phyloP scores from a whole-genome alignment of 768 basidiomycete species.

The Hypsizygus marmoreus region DNA sequence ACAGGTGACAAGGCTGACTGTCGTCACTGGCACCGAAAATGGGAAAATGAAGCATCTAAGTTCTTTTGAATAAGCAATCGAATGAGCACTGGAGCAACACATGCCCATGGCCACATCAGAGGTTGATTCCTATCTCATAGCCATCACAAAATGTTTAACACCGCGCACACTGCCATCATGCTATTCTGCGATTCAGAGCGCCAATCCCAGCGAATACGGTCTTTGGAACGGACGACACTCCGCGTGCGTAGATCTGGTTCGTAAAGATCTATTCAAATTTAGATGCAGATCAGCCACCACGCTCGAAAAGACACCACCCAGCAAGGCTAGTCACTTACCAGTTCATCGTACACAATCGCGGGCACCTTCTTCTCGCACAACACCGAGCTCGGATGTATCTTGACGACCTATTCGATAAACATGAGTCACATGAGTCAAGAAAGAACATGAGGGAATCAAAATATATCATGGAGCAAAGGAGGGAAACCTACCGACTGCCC shows the following conservation, averaged over 20 bases:
- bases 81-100: too few relatives aligned
- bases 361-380: constrained; percentile 80
- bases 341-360: constrained; percentile 90
- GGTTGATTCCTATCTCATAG: too few relatives aligned
- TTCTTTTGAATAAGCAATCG: too few relatives aligned
- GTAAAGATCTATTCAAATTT: constrained; percentile 81
- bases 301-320: not conserved
- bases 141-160: too few relatives aligned
- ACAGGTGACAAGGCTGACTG: too few relatives aligned
- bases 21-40: too few relatives aligned
- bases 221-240: constrained; percentile 82
- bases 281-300: constrained; percentile 1
- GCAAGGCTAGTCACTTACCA: constrained; percentile 57
- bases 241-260: constrained; percentile 84
- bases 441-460: constrained; percentile 1
- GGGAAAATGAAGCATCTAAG: too few relatives aligned
- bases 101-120: too few relatives aligned
- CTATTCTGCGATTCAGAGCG: constrained; percentile 33
- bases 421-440: not conserved
- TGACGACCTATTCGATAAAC: constrained; percentile 77
- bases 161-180: too few relatives aligned
- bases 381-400: constrained; percentile 89
- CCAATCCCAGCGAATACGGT: constrained; percentile 38
- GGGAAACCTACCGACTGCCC: constrained; percentile 58
- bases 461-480: not conserved